phyloP scores from a whole-genome alignment of 768 basidiomycete species.

The Cantharellus cinnabarinus region DNA sequence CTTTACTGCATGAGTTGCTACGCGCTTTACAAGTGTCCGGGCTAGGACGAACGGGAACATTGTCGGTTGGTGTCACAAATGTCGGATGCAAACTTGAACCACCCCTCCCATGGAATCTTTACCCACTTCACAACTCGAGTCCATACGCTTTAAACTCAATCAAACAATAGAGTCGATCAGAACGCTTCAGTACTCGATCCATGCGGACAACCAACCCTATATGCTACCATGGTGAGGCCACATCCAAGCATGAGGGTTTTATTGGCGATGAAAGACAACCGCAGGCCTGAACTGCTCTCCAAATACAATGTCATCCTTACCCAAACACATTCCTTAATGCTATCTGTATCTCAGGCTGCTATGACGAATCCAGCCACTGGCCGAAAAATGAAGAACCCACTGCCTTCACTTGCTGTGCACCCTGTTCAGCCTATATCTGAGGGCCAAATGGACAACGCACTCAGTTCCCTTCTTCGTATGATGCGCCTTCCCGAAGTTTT shows the following conservation, averaged over 20 bases:
- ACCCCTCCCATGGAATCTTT: not conserved
- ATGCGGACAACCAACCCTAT: not conserved
- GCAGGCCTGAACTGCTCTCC: constrained; percentile 67
- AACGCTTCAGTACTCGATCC: not conserved
- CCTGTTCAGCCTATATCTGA: constrained; percentile 39
- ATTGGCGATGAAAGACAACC: not conserved
- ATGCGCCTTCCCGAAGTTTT: constrained; percentile 65
- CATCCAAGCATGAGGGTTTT: not conserved
- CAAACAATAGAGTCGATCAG: not conserved
- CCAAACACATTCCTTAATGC: constrained; percentile 61
- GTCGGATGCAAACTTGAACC: no score
- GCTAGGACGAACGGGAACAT: no score
- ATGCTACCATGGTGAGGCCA: not conserved
- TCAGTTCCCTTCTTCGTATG: constrained; percentile 55
- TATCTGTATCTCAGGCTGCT: constrained; percentile 26
- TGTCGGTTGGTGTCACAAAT: no score
- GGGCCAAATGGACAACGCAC: constrained; percentile 46
- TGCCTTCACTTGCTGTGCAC: constrained; percentile 49
- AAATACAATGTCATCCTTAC: constrained; percentile 74
- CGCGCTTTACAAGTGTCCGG: no score
- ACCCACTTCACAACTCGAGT: not conserved
- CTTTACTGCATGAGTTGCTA: no score
- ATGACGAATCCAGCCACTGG: constrained; percentile 9
- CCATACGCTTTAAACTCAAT: not conserved
- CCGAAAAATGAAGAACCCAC: constrained; percentile 21